A percentile compares a stretch with the other conserved stretches of the same genome.
phyloP scores from a whole-genome alignment of 208 protist genomes.

The Leishmania guyanensis region DNA sequence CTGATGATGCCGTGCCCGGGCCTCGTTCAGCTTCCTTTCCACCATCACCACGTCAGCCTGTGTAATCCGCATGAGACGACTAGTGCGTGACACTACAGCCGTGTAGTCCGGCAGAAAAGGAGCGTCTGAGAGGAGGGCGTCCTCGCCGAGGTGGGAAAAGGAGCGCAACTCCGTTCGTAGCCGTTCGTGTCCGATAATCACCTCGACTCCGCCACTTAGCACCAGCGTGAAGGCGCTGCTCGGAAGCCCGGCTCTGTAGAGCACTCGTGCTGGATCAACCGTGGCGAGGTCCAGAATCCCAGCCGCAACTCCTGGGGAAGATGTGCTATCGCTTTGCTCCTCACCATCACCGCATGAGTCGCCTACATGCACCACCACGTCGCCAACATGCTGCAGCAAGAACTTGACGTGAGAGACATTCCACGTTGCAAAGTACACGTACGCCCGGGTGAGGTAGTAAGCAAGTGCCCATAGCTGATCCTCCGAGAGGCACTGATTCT shows the following conservation, averaged over 20 bases:
- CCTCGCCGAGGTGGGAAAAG: constrained; percentile 65
- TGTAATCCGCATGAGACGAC: constrained; percentile 57
- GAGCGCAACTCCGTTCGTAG: constrained; percentile 64
- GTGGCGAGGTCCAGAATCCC: constrained; percentile 5
- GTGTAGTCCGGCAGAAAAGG: constrained; percentile 74
- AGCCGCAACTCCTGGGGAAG: background rate
- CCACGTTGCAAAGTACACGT: constrained; percentile 70
- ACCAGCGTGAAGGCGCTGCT: constrained; percentile 63
- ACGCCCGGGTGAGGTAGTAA: constrained; percentile 56
- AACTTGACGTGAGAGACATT: constrained; percentile 53
- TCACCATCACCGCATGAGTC: constrained; percentile 4
- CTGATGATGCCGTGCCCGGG: constrained; percentile 13
- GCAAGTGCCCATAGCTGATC: constrained; percentile 75
- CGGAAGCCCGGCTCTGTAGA: constrained; percentile 48
- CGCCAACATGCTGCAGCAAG: constrained; percentile 59
- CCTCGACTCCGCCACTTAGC: constrained; percentile 56
- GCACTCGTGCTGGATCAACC: constrained; percentile 21
- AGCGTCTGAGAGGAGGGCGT: constrained; percentile 32
- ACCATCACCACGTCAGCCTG: constrained; percentile 43
- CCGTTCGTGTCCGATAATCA: constrained; percentile 35
- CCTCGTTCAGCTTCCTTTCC: constrained; percentile 33
- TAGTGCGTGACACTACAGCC: constrained; percentile 52
- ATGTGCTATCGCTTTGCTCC: constrained; percentile 4
- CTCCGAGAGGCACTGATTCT: constrained; percentile 35
- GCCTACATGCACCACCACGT: constrained; percentile 41